Conservation (phyloP, 169 alveolate species). For the Plasmodium gonderi region DNA sequence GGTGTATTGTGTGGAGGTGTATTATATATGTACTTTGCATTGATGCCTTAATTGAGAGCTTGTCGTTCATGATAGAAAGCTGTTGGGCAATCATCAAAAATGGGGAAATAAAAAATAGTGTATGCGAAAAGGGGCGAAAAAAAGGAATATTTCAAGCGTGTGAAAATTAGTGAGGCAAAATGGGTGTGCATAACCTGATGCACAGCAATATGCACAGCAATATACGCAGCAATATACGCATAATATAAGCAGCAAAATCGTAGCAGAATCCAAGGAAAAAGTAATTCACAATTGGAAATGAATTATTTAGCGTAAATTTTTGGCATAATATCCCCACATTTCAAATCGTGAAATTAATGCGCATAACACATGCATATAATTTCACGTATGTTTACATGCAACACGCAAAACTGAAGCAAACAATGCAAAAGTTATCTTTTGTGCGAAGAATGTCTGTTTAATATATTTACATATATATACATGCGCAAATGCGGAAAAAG, state of each 20-base stretch:
- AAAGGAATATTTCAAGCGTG: background rate
- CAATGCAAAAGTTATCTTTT: background rate
- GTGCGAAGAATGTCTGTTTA: background rate
- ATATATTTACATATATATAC: background rate
- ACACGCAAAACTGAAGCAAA: background rate
- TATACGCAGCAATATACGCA: no score
- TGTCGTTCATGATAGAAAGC: conserved; percentile 1
- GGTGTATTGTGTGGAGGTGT: background rate
- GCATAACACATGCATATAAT: background rate
- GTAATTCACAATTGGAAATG: background rate
- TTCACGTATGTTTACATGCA: background rate
- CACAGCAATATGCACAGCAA: no score
- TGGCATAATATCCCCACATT: background rate
- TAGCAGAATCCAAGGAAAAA: background rate
- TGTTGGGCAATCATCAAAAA: background rate
- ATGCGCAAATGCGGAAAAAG: background rate
- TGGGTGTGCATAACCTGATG: background rate
- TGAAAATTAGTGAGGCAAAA: background rate
- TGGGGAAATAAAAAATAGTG: background rate
- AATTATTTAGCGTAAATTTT: background rate
- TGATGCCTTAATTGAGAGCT: background rate
- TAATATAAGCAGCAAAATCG: no score
- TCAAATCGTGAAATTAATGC: background rate
- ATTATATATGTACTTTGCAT: background rate
- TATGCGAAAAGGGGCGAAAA: background rate